Evolutionary conservation across 495 filamentous ascomycete species (phyloP).

Genomic region (Xylaria acuta): DNA sequence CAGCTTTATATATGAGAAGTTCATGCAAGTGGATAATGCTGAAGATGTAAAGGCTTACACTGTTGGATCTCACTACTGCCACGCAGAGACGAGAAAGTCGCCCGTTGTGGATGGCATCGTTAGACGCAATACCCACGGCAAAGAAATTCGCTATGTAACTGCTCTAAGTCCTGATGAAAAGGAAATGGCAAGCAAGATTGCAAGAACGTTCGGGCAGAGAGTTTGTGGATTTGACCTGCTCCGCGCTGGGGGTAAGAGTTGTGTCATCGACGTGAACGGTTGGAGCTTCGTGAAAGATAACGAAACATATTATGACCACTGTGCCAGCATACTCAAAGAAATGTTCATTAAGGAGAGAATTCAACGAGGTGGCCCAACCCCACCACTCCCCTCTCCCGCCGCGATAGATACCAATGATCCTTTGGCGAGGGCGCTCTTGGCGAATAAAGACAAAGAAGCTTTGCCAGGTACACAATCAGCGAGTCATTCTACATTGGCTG

Average conservation of each 20-base stretch:
- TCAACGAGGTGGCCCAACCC: constrained; percentile 49
- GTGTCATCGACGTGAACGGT: constrained; percentile 98
- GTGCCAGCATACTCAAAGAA: constrained; percentile 80
- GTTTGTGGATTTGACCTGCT: constrained; percentile 98
- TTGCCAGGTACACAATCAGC: constrained; percentile 35
- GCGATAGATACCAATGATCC: constrained; percentile 52
- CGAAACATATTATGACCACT: constrained; percentile 95
- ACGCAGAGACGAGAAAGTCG: constrained; percentile 95
- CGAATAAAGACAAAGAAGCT: constrained; percentile 45
- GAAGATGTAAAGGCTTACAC: constrained; percentile 99
- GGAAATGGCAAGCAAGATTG: constrained; percentile 85
- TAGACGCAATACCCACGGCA: constrained; percentile 93
- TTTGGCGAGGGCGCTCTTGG: constrained; percentile 39
- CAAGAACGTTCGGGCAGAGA: constrained; percentile 88
- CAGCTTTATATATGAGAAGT: constrained; percentile 96
- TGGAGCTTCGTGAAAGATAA: constrained; percentile 99
- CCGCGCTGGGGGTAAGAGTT: constrained; percentile 84
- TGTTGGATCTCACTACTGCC: constrained; percentile 90
- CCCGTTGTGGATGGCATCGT: constrained; percentile 97
- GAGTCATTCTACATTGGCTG: constrained; percentile 43
- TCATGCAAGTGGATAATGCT: constrained; percentile 91
- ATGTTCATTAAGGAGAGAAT: constrained; percentile 82
- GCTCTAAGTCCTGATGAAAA: constrained; percentile 81
- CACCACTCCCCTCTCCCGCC: constrained; percentile 52
- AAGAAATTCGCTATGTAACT: constrained; percentile 95